Evolutionary conservation across 345 rosid genomes (phyloP).

Genomic region (Microthlaspi erraticum): DNA sequence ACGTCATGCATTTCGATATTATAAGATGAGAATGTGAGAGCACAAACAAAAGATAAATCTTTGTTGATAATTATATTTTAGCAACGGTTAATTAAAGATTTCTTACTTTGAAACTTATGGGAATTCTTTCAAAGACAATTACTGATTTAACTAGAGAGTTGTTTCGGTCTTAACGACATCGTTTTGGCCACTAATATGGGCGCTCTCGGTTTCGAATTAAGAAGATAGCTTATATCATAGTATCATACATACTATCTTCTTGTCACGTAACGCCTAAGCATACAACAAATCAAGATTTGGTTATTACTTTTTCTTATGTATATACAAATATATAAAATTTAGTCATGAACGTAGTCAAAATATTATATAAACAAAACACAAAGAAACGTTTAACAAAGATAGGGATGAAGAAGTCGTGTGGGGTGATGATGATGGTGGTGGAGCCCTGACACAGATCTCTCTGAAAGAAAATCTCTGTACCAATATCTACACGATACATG

Average conservation of each 20-base stretch:
- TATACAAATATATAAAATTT: not conserved
- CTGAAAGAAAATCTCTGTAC: no score
- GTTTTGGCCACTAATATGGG: no score
- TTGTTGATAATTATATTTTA: slow-evolving; percentile 21
- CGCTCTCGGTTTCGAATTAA: no score
- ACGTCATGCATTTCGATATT: slow-evolving; percentile 6
- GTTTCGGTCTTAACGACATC: not conserved
- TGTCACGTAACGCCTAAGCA: slow-evolving; percentile 2
- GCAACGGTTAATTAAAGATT: not conserved
- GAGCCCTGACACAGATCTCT: no score
- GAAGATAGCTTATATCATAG: no score
- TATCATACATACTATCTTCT: no score
- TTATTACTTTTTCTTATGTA: not conserved
- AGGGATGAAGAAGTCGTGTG: not conserved
- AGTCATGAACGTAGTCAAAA: not conserved
- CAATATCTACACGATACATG: not conserved
- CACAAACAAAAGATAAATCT: slow-evolving; percentile 14
- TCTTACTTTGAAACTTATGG: slow-evolving; percentile 28
- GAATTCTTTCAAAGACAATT: not conserved
- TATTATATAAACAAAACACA: not conserved
- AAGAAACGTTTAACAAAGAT: not conserved
- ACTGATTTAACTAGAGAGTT: no score
- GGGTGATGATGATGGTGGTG: not conserved
- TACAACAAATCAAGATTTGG: slow-evolving; percentile 3
- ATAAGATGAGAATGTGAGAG: slow-evolving; percentile 9